Evolutionary conservation across 2,329 filamentous ascomycete genomes (phyloP).

Genomic region (Phoma sp.): DNA sequence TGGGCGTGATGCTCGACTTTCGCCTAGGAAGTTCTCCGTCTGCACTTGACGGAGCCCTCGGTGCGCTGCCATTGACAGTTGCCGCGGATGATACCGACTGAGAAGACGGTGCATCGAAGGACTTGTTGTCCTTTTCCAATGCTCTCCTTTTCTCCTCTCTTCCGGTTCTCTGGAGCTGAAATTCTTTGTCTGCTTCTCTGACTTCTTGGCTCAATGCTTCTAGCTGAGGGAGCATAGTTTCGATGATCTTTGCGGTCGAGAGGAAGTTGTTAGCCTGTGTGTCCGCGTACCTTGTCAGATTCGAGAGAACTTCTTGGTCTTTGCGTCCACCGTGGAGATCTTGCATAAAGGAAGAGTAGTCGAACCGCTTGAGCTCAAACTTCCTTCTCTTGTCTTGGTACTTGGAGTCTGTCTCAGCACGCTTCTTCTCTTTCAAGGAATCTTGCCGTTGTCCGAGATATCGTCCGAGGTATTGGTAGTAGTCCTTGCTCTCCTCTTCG

Average conservation of each 20-base stretch:
- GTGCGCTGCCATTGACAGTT: constrained; percentile 32
- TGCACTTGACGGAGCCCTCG: constrained; percentile 28
- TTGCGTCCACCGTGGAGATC: constrained; percentile 99
- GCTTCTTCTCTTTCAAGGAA: constrained; percentile 96
- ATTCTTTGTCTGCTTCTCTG: constrained; percentile 93
- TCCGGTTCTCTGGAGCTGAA: constrained; percentile 92
- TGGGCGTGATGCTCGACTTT: constrained; percentile 41
- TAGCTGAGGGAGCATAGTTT: constrained; percentile 83
- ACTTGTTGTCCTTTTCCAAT: constrained; percentile 81
- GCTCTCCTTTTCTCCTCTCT: constrained; percentile 91
- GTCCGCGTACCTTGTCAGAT: constrained; percentile 92
- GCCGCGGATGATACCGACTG: constrained; percentile 30
- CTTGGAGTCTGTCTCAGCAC: constrained; percentile 91
- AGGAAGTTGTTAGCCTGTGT: constrained; percentile 86
- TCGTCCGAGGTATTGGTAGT: constrained; percentile 91
- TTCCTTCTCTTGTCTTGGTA: constrained; percentile 93
- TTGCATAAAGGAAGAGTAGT: constrained; percentile 99
- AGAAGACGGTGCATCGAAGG: constrained; percentile 41
- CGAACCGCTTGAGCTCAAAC: constrained; percentile 96
- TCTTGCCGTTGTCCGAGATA: constrained; percentile 97
- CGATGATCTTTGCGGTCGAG: constrained; percentile 82
- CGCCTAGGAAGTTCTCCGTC: constrained; percentile 38
- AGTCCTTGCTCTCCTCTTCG: constrained; percentile 98
- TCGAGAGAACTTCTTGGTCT: constrained; percentile 93
- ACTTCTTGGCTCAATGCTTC: constrained; percentile 89